Base-by-base conservation (phyloP, 768 basidiomycete genomes). In the Kwoniella sp. region DNA sequence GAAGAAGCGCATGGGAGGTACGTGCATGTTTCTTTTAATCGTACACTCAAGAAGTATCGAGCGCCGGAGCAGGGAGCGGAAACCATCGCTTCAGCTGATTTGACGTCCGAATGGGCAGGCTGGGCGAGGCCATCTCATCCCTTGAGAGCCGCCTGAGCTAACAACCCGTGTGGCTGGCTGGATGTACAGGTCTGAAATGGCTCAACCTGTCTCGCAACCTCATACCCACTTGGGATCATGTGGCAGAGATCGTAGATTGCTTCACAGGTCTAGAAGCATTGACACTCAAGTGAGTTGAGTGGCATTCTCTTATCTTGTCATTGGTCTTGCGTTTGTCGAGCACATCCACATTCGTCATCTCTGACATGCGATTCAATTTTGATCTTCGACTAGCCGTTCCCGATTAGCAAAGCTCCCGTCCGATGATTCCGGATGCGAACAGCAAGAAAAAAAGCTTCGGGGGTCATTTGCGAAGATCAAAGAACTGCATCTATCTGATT, bases 151-250 rank as follows among this genome's bases (percentile, higher is more conserved):
- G 50, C 11, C 53, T 65, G 41, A 4, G 47, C 25, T 22, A 29
- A 28, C 60, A 68, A 67, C 12, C 4, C n/a, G n/a, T n/a, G n/a
- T n/a, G n/a, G n/a, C n/a, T n/a, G n/a, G n/a, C n/a, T n/a, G n/a
- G n/a, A 52, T 55, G 29, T 48, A 26, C 47, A 94, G 92, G 86
- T 73, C 84, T 93, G 50, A 86, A 85, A n/a, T 88, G 87, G 9
- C 83, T 97, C 38, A 90, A 96, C 82, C 82, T 97, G 38, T 92
- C 93, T 17, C 82, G 83, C 50, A 93, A 85, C 79, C 84, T 96
- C 20, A 71, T 96, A 31, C 78, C 87, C 3, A 83, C 79, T 62
- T 96, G 93, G 94, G 83, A 87, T 30, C 80, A 83, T 2, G 82
- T 95, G 20, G 86, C 88, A 11, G 73, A 78, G 25, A 91, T 97